A percentile compares a stretch with the other conserved stretches of the same genome.
phyloP scores from a whole-genome alignment of 164 flowering plant genomes.

The Chimonanthus salicifolius region DNA sequence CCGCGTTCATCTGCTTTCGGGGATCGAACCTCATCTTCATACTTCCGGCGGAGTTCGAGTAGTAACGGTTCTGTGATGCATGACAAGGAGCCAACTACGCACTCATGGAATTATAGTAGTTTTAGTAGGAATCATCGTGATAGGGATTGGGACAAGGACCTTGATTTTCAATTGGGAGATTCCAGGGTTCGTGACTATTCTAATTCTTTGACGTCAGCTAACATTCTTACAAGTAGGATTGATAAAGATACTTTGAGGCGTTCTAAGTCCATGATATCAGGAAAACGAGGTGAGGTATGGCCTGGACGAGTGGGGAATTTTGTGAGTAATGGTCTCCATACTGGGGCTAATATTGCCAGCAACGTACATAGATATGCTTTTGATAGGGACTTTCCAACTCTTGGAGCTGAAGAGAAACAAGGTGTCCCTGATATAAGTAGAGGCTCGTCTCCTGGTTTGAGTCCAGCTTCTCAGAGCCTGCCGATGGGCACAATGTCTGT shows the following conservation, averaged over 20 bases:
- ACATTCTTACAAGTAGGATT: constrained; percentile 23
- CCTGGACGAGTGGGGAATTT: constrained; percentile 28
- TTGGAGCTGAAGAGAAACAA: constrained; percentile 65
- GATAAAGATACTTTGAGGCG: constrained; percentile 52
- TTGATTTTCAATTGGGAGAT: constrained; percentile 21
- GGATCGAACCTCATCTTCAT: constrained; percentile 49
- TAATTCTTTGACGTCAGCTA: constrained; percentile 27
- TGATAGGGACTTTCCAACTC: constrained; percentile 62
- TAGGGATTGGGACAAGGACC: constrained; percentile 47
- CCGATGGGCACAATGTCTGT: constrained; percentile 49
- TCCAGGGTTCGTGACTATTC: constrained; percentile 25
- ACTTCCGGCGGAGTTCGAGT: constrained; percentile 52
- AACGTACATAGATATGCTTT: constrained; percentile 42
- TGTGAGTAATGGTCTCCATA: constrained; percentile 23
- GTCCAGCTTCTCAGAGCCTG: constrained; percentile 48
- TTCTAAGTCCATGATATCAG: constrained; percentile 53
- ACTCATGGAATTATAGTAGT: constrained; percentile 53
- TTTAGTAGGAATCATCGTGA: constrained; percentile 66
- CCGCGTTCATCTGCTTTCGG: constrained; percentile 34
- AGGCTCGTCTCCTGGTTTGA: constrained; percentile 65
- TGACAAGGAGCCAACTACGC: constrained; percentile 19
- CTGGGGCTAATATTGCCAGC: constrained; percentile 22
- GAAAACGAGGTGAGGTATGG: constrained; percentile 45
- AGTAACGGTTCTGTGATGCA: constrained; percentile 62
- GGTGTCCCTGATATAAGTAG: constrained; percentile 47